These are phyloP conservation scores for Fusarium haematococcum DNA, from an alignment of 2,329 filamentous ascomycete species.

Conservation along the genomic window DNA sequence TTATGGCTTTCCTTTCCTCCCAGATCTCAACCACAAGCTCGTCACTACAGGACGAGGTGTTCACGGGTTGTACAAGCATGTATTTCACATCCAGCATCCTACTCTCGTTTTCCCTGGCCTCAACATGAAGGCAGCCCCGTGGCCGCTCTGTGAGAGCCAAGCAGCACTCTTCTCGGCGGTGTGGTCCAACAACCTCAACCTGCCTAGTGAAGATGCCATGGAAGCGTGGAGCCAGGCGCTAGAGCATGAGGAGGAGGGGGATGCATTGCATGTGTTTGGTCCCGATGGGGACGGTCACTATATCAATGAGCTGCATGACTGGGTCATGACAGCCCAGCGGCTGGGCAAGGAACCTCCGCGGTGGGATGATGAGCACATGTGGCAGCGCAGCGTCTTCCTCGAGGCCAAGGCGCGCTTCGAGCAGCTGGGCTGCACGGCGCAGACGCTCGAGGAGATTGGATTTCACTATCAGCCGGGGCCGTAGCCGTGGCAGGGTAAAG, in stretches of 20 bases:
- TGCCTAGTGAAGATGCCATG: conserved; percentile 77
- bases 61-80: conserved; percentile 79
- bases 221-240: conserved; percentile 73
- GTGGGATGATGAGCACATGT: conserved; percentile 79
- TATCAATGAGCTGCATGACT: conserved; percentile 76
- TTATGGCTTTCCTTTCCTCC: conserved; percentile 82
- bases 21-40: conserved; percentile 60
- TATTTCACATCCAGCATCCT: conserved; percentile 81
- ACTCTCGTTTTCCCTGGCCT: conserved; percentile 83
- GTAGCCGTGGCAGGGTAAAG: background rate
- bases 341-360: conserved; percentile 75
- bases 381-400: conserved; percentile 76
- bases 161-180: conserved; percentile 80
- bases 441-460: conserved; percentile 77
- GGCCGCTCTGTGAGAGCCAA: conserved; percentile 83
- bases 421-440: conserved; percentile 72
- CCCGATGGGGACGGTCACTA: conserved; percentile 69
- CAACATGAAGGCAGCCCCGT: conserved; percentile 88
- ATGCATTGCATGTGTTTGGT: conserved; percentile 47
- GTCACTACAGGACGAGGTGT: conserved; percentile 78
- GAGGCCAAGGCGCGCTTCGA: conserved; percentile 80
- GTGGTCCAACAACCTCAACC: conserved; percentile 75
- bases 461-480: conserved; percentile 63
- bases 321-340: conserved; percentile 63
- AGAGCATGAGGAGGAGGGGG: conserved; percentile 62